Base-by-base conservation (phyloP, 208 protist species). In the Acanthamoeba royreba region DNA sequence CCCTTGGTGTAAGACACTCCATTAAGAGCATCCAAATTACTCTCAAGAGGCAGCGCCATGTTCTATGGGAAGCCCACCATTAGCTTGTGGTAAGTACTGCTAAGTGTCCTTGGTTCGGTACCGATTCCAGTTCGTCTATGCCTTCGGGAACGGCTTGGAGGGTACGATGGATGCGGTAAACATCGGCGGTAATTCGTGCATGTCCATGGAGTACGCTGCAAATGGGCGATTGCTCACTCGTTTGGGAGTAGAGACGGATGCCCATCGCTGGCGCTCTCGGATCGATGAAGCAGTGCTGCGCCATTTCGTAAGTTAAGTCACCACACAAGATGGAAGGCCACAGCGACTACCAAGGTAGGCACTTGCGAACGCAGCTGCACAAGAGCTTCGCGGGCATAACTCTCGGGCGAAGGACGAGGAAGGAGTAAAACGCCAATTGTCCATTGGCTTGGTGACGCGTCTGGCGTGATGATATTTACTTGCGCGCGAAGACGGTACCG, bases 1-100 rank as follows among this genome's bases (percentile, higher is more conserved):
- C 98, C 98, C 93, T 99, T 99, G 93, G 98, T 94, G 74, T 99
- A 99, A 93, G 96, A 96, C 25, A 99, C 97, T 11, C 97, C 98
- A 35, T 95, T 89, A 1, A 99, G 94, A n/a, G 98, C 96, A 90
- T 99, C 98, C 1, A 98, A 86, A 94, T 99, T 99, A 42, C 93
- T 96, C 92, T 99, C 98, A 43, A 99, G 72, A 2, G 72, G 72
- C 40, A 83, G 35, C 13, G 72, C 40, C 15, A 52, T 40, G 35
- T 28, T 49, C 72, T 49, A 22, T 4, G 19, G 35, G n/a, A 13
- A 3, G 2, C 53, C n/a, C n/a, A n/a, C 22, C 53, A 63, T 28
- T 33, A 5, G 53, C 53, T 33, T 28, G 31, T 28, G 15, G 28
- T 69, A 33, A 15, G 11, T n/a, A n/a, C 5, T 17, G 25, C 2